Evolutionary conservation across 2,329 filamentous ascomycete species (phyloP).

Genomic region (Monosporascus sp.): DNA sequence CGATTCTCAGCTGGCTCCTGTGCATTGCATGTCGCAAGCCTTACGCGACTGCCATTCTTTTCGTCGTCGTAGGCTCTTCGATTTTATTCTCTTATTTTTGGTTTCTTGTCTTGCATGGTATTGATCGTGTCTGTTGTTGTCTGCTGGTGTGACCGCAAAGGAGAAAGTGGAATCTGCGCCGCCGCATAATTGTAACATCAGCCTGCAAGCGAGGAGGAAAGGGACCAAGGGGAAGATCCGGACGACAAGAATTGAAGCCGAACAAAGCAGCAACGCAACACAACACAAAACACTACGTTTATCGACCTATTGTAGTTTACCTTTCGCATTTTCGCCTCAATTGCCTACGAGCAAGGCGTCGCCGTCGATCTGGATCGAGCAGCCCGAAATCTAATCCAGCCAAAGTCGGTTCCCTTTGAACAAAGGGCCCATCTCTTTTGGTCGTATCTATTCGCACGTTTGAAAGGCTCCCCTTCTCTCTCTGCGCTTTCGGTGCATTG

Average conservation of each 20-base stretch:
- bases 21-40: constrained; percentile 4
- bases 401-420: neutral
- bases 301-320: neutral
- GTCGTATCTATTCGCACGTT: too few relatives aligned
- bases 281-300: neutral
- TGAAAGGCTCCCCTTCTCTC: neutral
- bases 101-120: neutral
- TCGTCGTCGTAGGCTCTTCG: neutral
- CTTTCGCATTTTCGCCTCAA: neutral
- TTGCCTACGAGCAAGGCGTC: neutral
- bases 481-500: neutral
- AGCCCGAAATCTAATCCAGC: neutral
- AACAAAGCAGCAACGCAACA: too few relatives aligned
- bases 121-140: neutral
- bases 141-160: neutral
- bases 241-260: neutral
- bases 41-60: neutral
- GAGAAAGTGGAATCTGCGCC: neutral
- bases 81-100: too few relatives aligned
- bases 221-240: neutral
- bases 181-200: neutral
- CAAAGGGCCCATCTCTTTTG: neutral
- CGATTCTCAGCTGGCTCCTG: constrained; percentile 19
- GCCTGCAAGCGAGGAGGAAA: neutral
- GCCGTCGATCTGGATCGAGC: neutral